A percentile compares a stretch with the other conserved stretches of the same genome.
Evolutionary conservation across 1,139 yeast species (phyloP).

Genomic region (Candida sanyaensis): DNA sequence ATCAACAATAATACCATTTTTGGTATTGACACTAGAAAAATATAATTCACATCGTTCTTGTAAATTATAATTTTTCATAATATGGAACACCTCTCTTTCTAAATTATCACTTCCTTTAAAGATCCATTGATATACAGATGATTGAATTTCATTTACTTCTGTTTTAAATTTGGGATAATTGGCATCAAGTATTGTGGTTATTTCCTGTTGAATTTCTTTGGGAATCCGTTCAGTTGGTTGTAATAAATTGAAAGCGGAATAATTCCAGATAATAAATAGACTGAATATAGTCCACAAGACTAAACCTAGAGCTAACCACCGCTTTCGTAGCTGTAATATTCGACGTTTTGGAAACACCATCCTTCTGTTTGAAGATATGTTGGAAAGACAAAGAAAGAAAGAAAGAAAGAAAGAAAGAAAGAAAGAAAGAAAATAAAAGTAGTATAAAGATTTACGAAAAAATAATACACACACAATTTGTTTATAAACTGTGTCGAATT

Average conservation of each 20-base stretch:
- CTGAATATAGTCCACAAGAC: neutral
- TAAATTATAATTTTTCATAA: slow-evolving; percentile 8
- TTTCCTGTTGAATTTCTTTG: neutral
- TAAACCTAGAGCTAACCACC: neutral
- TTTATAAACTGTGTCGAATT: no score
- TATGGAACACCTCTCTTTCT: slow-evolving; percentile 8
- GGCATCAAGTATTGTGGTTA: slow-evolving; percentile 4
- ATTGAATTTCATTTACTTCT: neutral
- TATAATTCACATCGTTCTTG: slow-evolving; percentile 16
- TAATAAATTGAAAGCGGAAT: neutral
- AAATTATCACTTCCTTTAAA: neutral
- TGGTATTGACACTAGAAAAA: slow-evolving; percentile 9
- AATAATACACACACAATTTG: no score
- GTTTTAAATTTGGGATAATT: slow-evolving; percentile 6
- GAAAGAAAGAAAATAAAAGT: no score
- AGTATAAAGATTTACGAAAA: no score
- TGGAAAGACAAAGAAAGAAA: neutral
- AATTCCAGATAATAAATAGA: neutral
- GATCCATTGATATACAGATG: slow-evolving; percentile 6
- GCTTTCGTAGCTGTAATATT: neutral
- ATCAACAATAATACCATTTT: slow-evolving; percentile 11
- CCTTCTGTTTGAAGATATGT: neutral
- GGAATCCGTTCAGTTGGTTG: neutral
- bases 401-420: neutral
- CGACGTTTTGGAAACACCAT: neutral